Base-by-base conservation (phyloP, 148 eudicot species). In the Hydrangea macrophylla region DNA sequence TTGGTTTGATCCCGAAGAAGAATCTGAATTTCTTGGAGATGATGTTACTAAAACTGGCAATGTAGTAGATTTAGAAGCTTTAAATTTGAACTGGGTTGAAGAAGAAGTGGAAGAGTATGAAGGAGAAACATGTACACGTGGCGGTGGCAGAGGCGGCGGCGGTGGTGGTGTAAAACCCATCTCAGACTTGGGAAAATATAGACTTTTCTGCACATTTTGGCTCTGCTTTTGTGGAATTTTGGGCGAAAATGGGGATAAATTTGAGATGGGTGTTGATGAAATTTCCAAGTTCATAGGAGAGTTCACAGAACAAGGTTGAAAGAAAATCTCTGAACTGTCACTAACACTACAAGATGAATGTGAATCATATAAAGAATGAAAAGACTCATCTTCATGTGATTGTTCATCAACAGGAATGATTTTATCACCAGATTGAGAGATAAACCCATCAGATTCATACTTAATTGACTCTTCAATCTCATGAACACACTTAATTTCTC, bases 351-450 rank as follows among this genome's bases (percentile, higher is more conserved):
- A 71, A 26, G 87, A 81, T 31, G 87, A 75, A 24, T 68, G 70
- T 1, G 96, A 92, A 68, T 84, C 73, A 31, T 76, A 70, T 9
- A 90, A 54, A 50, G 98, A 93, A 65, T 93, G 96, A 33, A 93
- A 93, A 32, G 92, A 90, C 68, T 90, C 92, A 70, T 81, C 85
- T 40, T 84, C 96, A 4, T 88, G 84, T 18, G 83, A 84, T 58
- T 69, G 55, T 15, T 20, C 53, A 15, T 76, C 79, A 40, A 32
- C 65, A 30, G 39, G 53, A 17, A 23, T 64, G 23, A 69, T 31
- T 28, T 70, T 51, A 6, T 75, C 84, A 54, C 60, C 80, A 35
- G 26, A 25, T 26, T 72, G 42, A 28, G 84, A 75, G 55, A 70
- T 73, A 45, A 72, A 80, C 23, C 67, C 78, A 58, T 80, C 78